These are phyloP conservation scores for Cylindrotheca closterium DNA, from an alignment of 108 stramenopile species.

Conservation along the genomic window DNA sequence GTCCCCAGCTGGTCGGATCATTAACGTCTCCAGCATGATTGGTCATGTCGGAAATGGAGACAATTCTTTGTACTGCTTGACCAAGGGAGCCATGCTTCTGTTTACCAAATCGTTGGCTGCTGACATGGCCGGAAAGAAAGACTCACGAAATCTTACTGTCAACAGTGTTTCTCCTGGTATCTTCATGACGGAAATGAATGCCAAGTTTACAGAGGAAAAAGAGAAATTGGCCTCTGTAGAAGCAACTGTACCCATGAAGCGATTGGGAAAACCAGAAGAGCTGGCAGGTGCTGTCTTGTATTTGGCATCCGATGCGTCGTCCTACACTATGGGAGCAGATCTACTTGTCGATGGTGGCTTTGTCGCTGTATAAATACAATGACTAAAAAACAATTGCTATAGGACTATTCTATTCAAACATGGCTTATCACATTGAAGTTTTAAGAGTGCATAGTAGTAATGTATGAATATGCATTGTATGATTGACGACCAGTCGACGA, in stretches of 20 bases:
- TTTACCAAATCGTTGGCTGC: constrained; percentile 8
- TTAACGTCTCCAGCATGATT: constrained; percentile 6
- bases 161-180: constrained; percentile 6
- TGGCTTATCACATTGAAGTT: too few species aligned
- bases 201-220: background rate
- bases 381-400: too few species aligned
- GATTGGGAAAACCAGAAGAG: background rate
- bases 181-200: constrained; percentile 2
- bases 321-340: background rate
- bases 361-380: background rate
- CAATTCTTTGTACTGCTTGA: constrained; percentile 1
- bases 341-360: background rate
- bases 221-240: background rate
- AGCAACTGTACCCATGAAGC: background rate
- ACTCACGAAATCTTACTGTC: background rate
- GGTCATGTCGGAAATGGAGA: background rate
- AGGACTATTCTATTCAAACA: too few species aligned
- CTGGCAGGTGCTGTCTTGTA: background rate
- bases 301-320: background rate
- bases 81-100: constrained; percentile 1
- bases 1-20: constrained; percentile 1
- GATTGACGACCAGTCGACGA: too few species aligned
- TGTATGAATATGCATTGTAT: too few species aligned
- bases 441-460: too few species aligned
- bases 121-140: constrained; percentile 1